phyloP scores from a whole-genome alignment of 192 early-diverging fungal species.

The Phlyctochytrium arcticum region DNA sequence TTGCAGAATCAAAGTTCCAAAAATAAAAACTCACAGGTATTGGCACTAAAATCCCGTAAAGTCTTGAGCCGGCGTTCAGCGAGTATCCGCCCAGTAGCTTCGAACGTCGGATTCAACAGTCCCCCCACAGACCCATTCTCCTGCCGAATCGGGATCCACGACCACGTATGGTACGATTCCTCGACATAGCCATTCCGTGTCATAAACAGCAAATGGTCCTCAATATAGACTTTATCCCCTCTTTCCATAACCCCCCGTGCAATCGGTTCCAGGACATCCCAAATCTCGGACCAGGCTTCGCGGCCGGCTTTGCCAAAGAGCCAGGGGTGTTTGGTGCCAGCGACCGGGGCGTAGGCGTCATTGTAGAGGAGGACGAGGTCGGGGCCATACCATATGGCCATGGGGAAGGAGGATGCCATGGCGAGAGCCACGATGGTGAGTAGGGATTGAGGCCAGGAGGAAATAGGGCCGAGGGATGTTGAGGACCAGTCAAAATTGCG shows the following conservation, averaged over 20 bases:
- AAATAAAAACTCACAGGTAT: neutral
- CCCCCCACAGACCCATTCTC: constrained; percentile 27
- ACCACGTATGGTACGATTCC: constrained; percentile 28
- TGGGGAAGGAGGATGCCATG: constrained; percentile 13
- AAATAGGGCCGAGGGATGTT: constrained; percentile 13
- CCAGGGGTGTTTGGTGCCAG: constrained; percentile 24
- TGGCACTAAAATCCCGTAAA: constrained; percentile 14
- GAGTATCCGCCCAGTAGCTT: constrained; percentile 10
- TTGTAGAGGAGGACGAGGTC: constrained; percentile 21
- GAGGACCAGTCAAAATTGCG: constrained; percentile 16
- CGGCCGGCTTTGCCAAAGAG: constrained; percentile 23
- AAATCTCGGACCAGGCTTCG: constrained; percentile 29
- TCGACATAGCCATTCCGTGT: constrained; percentile 29
- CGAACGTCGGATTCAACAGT: constrained; percentile 22
- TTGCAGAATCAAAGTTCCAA: too few relatives aligned
- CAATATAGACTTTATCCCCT: constrained; percentile 5
- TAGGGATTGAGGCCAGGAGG: constrained; percentile 23
- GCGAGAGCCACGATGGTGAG: constrained; percentile 15
- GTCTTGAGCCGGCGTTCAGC: constrained; percentile 13
- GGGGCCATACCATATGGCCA: constrained; percentile 28
- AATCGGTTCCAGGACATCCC: constrained; percentile 11
- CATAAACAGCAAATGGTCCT: constrained; percentile 25
- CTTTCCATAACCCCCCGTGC: neutral
- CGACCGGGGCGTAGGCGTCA: constrained; percentile 19
- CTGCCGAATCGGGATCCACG: constrained; percentile 22